phyloP scores from a whole-genome alignment of 2,329 filamentous ascomycete genomes.

The Calonectria pseudoturangicola region DNA sequence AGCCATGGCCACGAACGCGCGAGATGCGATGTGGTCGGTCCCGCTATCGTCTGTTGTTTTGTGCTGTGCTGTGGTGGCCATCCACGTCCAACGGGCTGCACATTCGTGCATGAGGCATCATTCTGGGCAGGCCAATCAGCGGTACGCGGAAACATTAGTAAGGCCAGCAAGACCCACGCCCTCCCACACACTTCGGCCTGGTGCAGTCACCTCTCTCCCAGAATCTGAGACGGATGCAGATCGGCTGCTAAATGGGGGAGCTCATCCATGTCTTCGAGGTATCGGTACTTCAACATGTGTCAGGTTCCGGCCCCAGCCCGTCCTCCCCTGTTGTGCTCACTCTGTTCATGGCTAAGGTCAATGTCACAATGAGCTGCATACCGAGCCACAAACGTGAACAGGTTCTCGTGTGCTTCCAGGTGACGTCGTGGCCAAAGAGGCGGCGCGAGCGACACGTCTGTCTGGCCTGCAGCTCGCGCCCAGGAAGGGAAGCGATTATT shows the following conservation, averaged over 20 bases:
- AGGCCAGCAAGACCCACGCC: slow-evolving; percentile 46
- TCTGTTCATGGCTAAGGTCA: slow-evolving; percentile 47
- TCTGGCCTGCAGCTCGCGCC: neutral
- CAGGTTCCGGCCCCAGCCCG: slow-evolving; percentile 53
- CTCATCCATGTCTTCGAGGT: slow-evolving; percentile 49
- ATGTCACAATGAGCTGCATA: slow-evolving; percentile 45
- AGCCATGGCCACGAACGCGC: slow-evolving; percentile 18
- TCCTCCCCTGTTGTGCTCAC: slow-evolving; percentile 48
- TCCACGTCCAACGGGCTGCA: slow-evolving; percentile 48
- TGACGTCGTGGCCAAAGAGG: slow-evolving; percentile 21
- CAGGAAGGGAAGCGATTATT: neutral
- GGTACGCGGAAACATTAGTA: slow-evolving; percentile 43
- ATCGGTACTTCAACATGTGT: slow-evolving; percentile 56
- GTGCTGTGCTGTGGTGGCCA: slow-evolving; percentile 49
- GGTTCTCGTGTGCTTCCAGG: slow-evolving; percentile 5
- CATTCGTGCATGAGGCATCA: slow-evolving; percentile 55
- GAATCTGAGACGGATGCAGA: slow-evolving; percentile 63
- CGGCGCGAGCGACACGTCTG: neutral
- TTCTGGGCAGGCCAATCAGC: slow-evolving; percentile 47
- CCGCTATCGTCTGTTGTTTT: slow-evolving; percentile 44
- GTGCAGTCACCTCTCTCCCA: slow-evolving; percentile 54
- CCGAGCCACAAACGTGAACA: slow-evolving; percentile 34
- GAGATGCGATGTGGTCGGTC: slow-evolving; percentile 35
- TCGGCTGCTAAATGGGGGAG: slow-evolving; percentile 57
- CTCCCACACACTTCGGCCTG: slow-evolving; percentile 53